Evolutionary conservation across 805 yeast species (phyloP).

Genomic region (Tetrapisispora phaffii): DNA sequence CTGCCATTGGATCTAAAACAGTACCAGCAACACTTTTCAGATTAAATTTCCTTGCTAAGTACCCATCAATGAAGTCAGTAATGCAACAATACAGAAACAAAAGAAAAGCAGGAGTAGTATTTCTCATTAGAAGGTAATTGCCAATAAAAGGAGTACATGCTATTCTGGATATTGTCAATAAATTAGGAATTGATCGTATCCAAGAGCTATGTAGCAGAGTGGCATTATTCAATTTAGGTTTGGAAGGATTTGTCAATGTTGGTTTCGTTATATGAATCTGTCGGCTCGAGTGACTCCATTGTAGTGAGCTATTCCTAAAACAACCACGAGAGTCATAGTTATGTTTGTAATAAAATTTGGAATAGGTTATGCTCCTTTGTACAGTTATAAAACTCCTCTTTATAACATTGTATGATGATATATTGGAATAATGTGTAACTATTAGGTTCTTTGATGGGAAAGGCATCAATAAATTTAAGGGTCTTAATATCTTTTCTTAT

Average conservation of each 20-base stretch:
- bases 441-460: no score
- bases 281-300: not conserved
- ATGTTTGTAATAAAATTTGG: not conserved
- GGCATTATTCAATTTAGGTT: not conserved
- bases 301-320: no score
- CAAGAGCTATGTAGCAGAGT: not conserved
- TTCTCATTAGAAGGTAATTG: conserved; percentile 55
- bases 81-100: conserved; percentile 77
- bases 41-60: conserved; percentile 71
- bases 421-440: no score
- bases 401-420: no score
- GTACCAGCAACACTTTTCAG: conserved; percentile 79
- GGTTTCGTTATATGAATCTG: not conserved
- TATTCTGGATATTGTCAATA: conserved; percentile 74
- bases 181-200: conserved; percentile 50
- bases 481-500: no score
- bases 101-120: conserved; percentile 54
- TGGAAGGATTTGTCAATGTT: not conserved
- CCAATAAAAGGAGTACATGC: conserved; percentile 79
- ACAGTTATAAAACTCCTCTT: not conserved
- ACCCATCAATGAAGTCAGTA: conserved; percentile 90
- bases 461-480: not conserved
- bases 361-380: not conserved
- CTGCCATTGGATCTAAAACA: conserved; percentile 91
- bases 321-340: no score